phyloP scores from a whole-genome alignment of 2,329 filamentous ascomycete genomes.

The Cercospora zeina region DNA sequence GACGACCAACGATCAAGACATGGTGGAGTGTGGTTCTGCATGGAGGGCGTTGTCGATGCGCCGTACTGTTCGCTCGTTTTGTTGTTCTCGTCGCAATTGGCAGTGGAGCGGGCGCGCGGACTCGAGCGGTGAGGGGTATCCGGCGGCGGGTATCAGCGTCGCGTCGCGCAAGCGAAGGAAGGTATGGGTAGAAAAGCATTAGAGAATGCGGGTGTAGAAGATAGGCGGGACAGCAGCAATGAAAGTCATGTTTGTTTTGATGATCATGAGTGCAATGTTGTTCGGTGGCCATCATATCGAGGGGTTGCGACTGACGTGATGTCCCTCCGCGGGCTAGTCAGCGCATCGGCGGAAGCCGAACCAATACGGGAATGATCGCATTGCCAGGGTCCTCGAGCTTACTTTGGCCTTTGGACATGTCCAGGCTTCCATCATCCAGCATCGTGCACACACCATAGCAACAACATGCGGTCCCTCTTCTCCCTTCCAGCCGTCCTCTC shows the following conservation, averaged over 20 bases:
- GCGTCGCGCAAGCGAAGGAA: slow-evolving; percentile 1
- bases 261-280: slow-evolving; percentile 9
- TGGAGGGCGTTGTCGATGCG: slow-evolving; percentile 12
- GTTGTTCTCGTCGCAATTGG: slow-evolving; percentile 4
- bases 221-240: neutral
- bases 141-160: neutral
- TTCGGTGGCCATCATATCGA: slow-evolving; percentile 8
- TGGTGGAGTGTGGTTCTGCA: slow-evolving; percentile 15
- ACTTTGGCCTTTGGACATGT: neutral
- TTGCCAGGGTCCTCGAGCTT: slow-evolving; percentile 5
- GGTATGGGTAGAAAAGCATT: neutral
- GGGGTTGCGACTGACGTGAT: slow-evolving; percentile 7
- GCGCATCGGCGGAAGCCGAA: neutral
- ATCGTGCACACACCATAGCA: neutral
- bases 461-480: slow-evolving; percentile 21
- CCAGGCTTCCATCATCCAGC: neutral
- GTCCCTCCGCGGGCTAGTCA: neutral
- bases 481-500: slow-evolving; percentile 26
- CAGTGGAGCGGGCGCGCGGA: neutral
- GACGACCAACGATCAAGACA: slow-evolving; percentile 20
- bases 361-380: slow-evolving; percentile 10
- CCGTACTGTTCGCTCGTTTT: slow-evolving; percentile 6
- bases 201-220: neutral
- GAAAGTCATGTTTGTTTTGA: slow-evolving; percentile 17
- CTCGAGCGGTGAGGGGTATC: neutral